Evolutionary conservation across 768 basidiomycete species (phyloP), one percentile per base, ranked within the genome.

Genomic region (Sporobolomyces roseus): DNA sequence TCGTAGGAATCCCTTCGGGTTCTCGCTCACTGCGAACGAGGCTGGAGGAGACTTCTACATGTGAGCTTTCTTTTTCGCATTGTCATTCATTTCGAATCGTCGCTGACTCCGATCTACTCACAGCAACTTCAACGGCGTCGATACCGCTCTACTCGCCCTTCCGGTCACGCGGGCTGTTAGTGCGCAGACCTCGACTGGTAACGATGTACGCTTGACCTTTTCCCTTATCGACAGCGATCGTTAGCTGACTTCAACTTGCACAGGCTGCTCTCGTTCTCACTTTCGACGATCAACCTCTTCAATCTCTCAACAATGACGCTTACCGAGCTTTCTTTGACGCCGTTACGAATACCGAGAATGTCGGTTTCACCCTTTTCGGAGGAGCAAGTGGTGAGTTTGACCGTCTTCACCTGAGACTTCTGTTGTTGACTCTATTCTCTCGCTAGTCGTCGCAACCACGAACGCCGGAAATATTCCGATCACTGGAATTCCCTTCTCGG

Each of bases 1-100:
- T 19, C 32, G 30, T 77, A 84, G 83, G 77, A 89, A 88, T 77
- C 88, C 88, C 1, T 89, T 89, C 75, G 88, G 88, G 5, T 89
- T 89, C 78, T 84, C 85, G 16, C 76, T 89, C 61, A 86, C 88
- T 74, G 85, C 87, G 29, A 77, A 85, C 16, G 80, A 83, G 70
- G 79, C 84, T 3, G 81, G 82, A 1, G 81, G 88, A 74, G 81
- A 82, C 29, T 83, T 89, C 70, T 80, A 80, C 53, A 77, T 89
- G 52, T 80, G 78, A 23, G 78, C 78, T 8, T 7, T 27, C 19
- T 46, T 30, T n/a, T 25, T 5, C 0, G 12, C 2, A 17, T 27
- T 46, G 1, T 5, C 19, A 53, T 49, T 59, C 27, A 86, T 85
- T 81, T 87, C 45, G 77, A 79, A 30, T 77, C 8, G 9, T 17